Base-by-base conservation (phyloP, 352 stramenopile genomes). In the Phytophthora sansomeana region DNA sequence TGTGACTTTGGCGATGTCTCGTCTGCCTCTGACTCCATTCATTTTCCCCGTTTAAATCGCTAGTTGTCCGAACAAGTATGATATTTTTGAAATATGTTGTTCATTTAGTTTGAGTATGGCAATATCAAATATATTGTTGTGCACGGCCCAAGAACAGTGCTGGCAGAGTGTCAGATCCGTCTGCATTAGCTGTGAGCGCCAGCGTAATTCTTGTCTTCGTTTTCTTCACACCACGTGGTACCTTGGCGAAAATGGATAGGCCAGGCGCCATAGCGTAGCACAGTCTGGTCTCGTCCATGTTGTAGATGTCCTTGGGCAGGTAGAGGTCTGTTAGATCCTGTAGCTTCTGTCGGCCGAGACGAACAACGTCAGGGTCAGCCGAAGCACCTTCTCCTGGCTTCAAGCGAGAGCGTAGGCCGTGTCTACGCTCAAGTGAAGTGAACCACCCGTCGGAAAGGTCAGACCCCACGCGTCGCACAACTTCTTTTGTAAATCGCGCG, bases 111-210 rank as follows among this genome's bases (percentile, higher is more conserved):
- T n/a, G n/a, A n/a, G n/a, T n/a, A n/a, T n/a, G n/a, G n/a, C n/a
- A n/a, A n/a, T n/a, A n/a, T n/a, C n/a, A n/a, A n/a, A n/a, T n/a
- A n/a, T n/a, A n/a, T n/a, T n/a, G n/a, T 4, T 50, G 32, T 5
- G 44, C 38, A 17, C 7, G 46, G 11, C 36, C 52, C 17, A 69
- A 29, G 21, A 53, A 29, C 5, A 60, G 32, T 3, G 26, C 14
- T 5, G n/a, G 16, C 42, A 50, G 30, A 4, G 38, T 41, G 7
- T 58, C 43, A 10, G 36, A 63, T 5, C 28, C 52, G 21, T 63
- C 60, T 10, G 60, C 51, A 44, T 69, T 69, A 14, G 60, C 60
- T 0, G 42, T 42, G 10, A 68, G 30, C 14, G 38, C 29, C 8
- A 69, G 5, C 0, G 52, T 58, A 16, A 69, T 58, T 6, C 51